Base-by-base conservation (phyloP, 257 asterid species). In the Solanum lycopersicoides region DNA sequence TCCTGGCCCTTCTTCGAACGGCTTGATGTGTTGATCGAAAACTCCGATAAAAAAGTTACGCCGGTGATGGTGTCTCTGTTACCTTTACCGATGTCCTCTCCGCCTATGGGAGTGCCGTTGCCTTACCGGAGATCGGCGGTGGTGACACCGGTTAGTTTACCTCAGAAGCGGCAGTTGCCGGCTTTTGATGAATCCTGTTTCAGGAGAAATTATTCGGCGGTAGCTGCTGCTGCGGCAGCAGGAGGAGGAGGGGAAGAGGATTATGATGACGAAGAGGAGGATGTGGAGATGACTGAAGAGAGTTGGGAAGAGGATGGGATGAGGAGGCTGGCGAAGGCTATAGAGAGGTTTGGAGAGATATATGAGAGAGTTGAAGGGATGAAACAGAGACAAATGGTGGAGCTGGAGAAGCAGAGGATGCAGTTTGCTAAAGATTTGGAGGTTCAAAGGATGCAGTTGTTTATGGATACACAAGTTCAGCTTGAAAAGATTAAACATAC, bases 361-460 rank as follows among this genome's bases (percentile, higher is more conserved):
- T 96, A 93, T 32, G 97, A 95, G 94, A 93, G 93, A 86, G 97
- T 95, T 71, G 98, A 96, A 90, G 87, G 86, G 80, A 91, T 92
- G 95, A 96, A 95, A 86, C 96, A 93, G 94, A 92, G 92, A 88
- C 97, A 95, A 90, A 96, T 93, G 95, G 90, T 95, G 89, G 98
- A 95, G 89, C 88, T 96, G 91, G 99, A 96, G 90, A 95, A 95
- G 91, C 94, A 93, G 93, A 92, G 98, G 92, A 94, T 96, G 95
- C 95, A 93, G 89, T 92, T 96, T 89, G 92, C 95, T 3, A 95
- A 93, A 88, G 98, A 95, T 89, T 92, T 95, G 93, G 99, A 96
- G 92, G 96, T 95, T 79, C 98, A 95, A 92, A 95, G 97, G 92
- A 95, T 93, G 97, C 90, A 93, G 50, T 86, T 93, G 91, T 93